A percentile compares a stretch with the other conserved stretches of the same genome.
These are phyloP conservation scores for Boletales sp. DNA, from an alignment of 768 basidiomycete species.

Conservation along the genomic window DNA sequence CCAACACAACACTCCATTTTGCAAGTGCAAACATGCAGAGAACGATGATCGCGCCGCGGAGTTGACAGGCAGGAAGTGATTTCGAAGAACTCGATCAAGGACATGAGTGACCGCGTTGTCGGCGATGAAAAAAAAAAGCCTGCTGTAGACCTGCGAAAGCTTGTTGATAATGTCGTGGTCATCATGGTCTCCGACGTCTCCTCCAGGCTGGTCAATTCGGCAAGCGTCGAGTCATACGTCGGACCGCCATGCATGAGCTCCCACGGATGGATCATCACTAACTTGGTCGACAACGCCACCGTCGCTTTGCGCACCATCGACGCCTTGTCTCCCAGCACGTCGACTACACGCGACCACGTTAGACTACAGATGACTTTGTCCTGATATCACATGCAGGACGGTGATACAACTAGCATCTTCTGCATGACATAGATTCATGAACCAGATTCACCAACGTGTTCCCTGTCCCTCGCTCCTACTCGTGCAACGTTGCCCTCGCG, in stretches of 20 bases:
- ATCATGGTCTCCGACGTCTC: constrained; percentile 97
- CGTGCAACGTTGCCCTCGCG: no score
- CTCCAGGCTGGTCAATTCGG: constrained; percentile 93
- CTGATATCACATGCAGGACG: no score
- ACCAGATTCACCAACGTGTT: no score
- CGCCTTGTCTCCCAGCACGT: constrained; percentile 85
- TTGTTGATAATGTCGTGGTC: constrained; percentile 83
- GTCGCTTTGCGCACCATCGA: constrained; percentile 85
- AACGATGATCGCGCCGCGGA: constrained; percentile 91
- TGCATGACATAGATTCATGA: no score
- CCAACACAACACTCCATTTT: constrained; percentile 69
- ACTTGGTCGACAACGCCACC: constrained; percentile 66
- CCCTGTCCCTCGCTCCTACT: no score
- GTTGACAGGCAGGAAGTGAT: constrained; percentile 74
- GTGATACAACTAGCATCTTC: no score
- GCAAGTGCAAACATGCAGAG: constrained; percentile 95
- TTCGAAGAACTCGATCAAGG: constrained; percentile 59
- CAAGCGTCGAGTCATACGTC: constrained; percentile 89
- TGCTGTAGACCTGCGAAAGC: constrained; percentile 96
- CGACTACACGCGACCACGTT: constrained; percentile 74
- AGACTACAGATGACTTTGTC: no score
- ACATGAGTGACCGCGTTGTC: neutral
- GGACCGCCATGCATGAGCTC: constrained; percentile 79
- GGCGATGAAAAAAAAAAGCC: constrained; percentile 25
- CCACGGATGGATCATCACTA: constrained; percentile 88